Conservation (phyloP, 108 stramenopile species). For the Bacterosira constricta region DNA sequence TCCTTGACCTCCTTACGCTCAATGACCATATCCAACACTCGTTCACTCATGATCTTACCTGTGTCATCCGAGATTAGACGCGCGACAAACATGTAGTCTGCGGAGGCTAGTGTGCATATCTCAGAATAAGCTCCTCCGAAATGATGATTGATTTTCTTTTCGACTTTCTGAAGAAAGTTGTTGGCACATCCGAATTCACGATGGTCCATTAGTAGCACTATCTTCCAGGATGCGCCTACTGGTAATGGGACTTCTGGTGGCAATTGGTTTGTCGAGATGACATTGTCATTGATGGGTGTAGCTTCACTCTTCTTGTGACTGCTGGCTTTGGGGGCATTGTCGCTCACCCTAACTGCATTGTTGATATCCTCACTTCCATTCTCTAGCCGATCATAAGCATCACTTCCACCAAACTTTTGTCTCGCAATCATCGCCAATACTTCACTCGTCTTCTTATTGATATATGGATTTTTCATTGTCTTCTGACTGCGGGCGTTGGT, state of each 20-base stretch:
- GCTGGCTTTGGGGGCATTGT: too few species aligned
- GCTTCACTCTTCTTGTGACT: neutral
- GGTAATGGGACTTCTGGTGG: conserved; percentile 8
- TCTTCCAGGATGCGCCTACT: conserved; percentile 8
- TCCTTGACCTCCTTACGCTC: conserved; percentile 47
- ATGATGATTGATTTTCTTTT: conserved; percentile 17
- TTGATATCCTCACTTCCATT: too few species aligned
- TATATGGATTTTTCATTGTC: too few species aligned
- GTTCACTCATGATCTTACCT: conserved; percentile 37
- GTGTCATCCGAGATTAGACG: conserved; percentile 21
- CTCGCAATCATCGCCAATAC: too few species aligned
- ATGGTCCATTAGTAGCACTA: conserved; percentile 30
- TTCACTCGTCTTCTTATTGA: too few species aligned
- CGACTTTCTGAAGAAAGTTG: conserved; percentile 23
- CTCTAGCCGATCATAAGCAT: too few species aligned
- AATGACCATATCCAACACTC: conserved; percentile 42
- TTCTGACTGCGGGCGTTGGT: too few species aligned
- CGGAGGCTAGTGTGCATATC: conserved; percentile 25
- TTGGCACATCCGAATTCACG: conserved; percentile 25
- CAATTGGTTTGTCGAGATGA: neutral
- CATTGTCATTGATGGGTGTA: neutral
- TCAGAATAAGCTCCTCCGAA: conserved; percentile 18
- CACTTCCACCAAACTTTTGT: too few species aligned
- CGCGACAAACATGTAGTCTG: conserved; percentile 48
- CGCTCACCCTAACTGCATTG: too few species aligned